These are phyloP conservation scores for Shiraia bambusicola DNA, from an alignment of 2,329 filamentous ascomycete genomes.

Conservation along the genomic window DNA sequence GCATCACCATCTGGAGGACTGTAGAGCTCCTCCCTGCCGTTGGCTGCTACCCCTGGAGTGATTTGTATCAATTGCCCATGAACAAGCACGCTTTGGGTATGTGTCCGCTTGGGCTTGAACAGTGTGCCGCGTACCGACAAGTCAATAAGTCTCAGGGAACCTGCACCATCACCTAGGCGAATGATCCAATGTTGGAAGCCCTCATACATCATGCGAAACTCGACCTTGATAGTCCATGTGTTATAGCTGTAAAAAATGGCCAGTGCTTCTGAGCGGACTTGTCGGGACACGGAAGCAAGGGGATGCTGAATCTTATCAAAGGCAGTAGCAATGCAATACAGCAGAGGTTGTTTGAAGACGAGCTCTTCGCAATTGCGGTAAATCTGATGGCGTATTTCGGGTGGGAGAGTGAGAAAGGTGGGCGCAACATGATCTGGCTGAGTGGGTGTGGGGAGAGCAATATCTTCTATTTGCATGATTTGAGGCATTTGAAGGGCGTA, in stretches of 20 bases:
- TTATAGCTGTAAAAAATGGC: conserved; percentile 46
- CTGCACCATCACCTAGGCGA: conserved; percentile 35
- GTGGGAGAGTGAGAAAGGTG: conserved; percentile 40
- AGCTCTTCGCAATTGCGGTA: conserved; percentile 42
- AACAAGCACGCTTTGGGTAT: conserved; percentile 21
- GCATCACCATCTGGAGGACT: conserved; percentile 41
- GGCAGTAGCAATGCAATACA: conserved; percentile 46
- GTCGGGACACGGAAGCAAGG: conserved; percentile 38
- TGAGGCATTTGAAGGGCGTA: conserved; percentile 12
- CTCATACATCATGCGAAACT: conserved; percentile 45
- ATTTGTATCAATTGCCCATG: conserved; percentile 26
- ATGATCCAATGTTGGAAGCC: conserved; percentile 44
- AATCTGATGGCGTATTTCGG: conserved; percentile 42
- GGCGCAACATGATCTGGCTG: conserved; percentile 11
- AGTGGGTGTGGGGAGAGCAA: conserved; percentile 1
- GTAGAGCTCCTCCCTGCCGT: conserved; percentile 23
- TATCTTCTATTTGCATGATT: conserved; percentile 12
- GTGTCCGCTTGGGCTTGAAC: conserved; percentile 36
- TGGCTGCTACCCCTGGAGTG: conserved; percentile 12
- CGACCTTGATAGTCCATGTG: conserved; percentile 44
- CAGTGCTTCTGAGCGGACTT: conserved; percentile 41
- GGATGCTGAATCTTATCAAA: conserved; percentile 41
- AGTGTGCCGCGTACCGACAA: conserved; percentile 36
- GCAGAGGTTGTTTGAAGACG: conserved; percentile 38
- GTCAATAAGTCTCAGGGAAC: conserved; percentile 33